Percentiles rank a stretch among this genome's conserved stretches.
These are phyloP conservation scores for Crithidia fasciculata DNA, from an alignment of 208 protist genomes.

Conservation along the genomic window DNA sequence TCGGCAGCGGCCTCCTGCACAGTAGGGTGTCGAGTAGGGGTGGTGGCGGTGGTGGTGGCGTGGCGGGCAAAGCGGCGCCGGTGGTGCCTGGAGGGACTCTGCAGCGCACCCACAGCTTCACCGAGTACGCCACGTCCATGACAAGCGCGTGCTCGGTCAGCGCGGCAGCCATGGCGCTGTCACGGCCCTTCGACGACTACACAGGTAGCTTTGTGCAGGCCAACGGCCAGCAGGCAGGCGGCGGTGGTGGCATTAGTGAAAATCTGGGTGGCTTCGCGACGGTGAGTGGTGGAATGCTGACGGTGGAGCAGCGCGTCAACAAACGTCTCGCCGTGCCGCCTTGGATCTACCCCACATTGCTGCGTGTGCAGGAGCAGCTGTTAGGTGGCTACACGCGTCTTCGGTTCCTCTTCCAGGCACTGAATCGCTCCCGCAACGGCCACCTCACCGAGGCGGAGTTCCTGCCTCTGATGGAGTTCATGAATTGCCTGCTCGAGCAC, in stretches of 20 bases:
- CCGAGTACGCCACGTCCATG: constrained; percentile 8
- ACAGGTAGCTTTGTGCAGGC: neutral
- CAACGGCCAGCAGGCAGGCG: neutral
- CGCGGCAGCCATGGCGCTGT: constrained; percentile 1
- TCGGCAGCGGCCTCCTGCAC: neutral
- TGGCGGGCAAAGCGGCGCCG: neutral
- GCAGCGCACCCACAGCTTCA: constrained; percentile 9
- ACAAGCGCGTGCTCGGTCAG: constrained; percentile 10
- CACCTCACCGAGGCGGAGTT: constrained; percentile 66
- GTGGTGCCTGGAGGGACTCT: neutral
- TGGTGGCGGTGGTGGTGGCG: neutral
- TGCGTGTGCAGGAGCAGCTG: constrained; percentile 64
- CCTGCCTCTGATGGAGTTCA: constrained; percentile 47
- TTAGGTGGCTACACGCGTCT: constrained; percentile 43
- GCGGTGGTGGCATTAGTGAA: neutral
- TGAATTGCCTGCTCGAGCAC: constrained; percentile 55
- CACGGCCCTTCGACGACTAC: constrained; percentile 27
- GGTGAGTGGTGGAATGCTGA: neutral
- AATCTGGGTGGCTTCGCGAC: neutral
- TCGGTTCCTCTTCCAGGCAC: constrained; percentile 45
- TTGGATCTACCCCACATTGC: constrained; percentile 68
- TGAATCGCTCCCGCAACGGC: constrained; percentile 58
- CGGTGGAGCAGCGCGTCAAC: constrained; percentile 16
- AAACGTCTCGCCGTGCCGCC: constrained; percentile 28
- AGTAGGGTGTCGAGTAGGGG: neutral